phyloP scores from a whole-genome alignment of 495 filamentous ascomycete species.

The Terfezia claveryi region DNA sequence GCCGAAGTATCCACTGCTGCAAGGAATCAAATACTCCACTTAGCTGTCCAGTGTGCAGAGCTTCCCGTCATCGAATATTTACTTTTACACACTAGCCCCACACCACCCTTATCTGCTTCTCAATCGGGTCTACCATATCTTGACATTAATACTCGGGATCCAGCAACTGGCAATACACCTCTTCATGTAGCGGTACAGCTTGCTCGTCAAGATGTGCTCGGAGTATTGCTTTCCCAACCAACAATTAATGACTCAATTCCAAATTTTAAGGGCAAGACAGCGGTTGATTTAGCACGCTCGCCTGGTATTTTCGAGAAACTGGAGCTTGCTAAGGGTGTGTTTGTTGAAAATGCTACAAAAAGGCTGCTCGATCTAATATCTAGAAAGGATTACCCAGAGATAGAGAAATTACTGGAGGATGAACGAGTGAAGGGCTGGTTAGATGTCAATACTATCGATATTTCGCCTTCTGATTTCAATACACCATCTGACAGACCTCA shows the following conservation, averaged over 20 bases:
- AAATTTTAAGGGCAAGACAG: conserved; percentile 72
- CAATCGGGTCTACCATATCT: conserved; percentile 22
- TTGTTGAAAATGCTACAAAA: conserved; percentile 64
- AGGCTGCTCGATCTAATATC: conserved; percentile 58
- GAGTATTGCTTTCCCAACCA: conserved; percentile 52
- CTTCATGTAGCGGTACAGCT: conserved; percentile 73
- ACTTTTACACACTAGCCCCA: conserved; percentile 42
- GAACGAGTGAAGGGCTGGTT: conserved; percentile 60
- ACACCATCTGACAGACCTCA: conserved; percentile 46
- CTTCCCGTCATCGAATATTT: conserved; percentile 90
- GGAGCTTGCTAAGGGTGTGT: conserved; percentile 74
- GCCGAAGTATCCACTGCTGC: conserved; percentile 31
- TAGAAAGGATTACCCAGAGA: conserved; percentile 45
- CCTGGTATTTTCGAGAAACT: conserved; percentile 91
- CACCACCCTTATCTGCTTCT: conserved; percentile 21
- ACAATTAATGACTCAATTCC: conserved; percentile 72
- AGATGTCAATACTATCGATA: conserved; percentile 75
- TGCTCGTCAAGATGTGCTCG: conserved; percentile 55
- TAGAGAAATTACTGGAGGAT: conserved; percentile 63
- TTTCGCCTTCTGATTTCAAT: conserved; percentile 18
- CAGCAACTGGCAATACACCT: conserved; percentile 73
- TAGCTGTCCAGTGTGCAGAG: conserved; percentile 94
- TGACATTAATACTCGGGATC: conserved; percentile 71
- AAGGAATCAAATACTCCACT: conserved; percentile 70
- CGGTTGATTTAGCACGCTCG: conserved; percentile 70